phyloP scores from a whole-genome alignment of 768 basidiomycete species.

The Rhodotorula graminis region DNA sequence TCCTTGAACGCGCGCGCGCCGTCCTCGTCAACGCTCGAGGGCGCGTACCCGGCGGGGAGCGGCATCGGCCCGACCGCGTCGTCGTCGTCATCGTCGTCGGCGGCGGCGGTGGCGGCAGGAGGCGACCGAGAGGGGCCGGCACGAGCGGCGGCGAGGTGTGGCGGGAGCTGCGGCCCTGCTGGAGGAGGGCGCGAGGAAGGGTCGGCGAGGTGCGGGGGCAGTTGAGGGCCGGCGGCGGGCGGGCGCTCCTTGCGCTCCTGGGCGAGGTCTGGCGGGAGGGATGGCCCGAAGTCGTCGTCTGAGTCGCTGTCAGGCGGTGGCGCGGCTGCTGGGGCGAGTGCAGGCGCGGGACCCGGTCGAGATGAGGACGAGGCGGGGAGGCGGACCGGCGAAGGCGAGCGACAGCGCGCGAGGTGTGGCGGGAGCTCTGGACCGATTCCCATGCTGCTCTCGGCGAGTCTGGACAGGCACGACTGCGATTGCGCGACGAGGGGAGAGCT shows the following conservation, averaged over 20 bases:
- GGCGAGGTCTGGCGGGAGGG: conserved; percentile 43
- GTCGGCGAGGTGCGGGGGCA: conserved; percentile 17
- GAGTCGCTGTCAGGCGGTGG: conserved; percentile 5
- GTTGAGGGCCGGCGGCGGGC: background rate
- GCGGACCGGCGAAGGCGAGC: background rate
- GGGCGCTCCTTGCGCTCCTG: conserved; percentile 20
- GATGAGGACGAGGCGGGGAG: no score
- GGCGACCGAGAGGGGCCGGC: no score
- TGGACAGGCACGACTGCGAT: no score
- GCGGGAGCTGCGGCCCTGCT: background rate
- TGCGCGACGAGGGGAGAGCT: background rate
- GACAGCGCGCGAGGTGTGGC: conserved; percentile 48
- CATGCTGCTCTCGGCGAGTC: background rate
- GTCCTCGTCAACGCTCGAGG: conserved; percentile 52
- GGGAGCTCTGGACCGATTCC: conserved; percentile 60
- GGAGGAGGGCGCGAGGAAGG: conserved; percentile 24
- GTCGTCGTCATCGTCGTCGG: conserved; percentile 50
- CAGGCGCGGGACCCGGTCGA: background rate
- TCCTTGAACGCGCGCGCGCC: conserved; percentile 79
- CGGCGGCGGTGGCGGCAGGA: no score
- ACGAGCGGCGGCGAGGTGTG: conserved; percentile 45
- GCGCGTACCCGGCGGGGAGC: conserved; percentile 49
- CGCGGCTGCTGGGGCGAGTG: background rate
- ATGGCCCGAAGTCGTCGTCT: conserved; percentile 51
- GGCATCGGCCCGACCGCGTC: conserved; percentile 81